These are phyloP conservation scores for Penicillium sp. DNA, from an alignment of 2,329 filamentous ascomycete genomes.

Conservation along the genomic window DNA sequence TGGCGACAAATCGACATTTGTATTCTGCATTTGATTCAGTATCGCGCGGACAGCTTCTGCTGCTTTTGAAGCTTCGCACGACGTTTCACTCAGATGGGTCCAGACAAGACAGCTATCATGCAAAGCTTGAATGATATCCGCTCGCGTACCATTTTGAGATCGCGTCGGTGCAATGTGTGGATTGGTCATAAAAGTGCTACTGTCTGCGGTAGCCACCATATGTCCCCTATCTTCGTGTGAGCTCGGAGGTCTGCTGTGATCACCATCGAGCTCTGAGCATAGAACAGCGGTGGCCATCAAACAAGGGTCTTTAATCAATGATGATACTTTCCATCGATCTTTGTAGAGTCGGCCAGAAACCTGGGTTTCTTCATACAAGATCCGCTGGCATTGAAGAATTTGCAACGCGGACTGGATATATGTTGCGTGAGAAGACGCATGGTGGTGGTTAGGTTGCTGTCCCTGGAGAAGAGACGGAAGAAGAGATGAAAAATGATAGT, in stretches of 20 bases:
- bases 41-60: background rate
- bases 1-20: background rate
- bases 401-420: conserved; percentile 46
- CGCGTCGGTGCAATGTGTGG: background rate
- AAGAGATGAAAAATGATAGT: background rate
- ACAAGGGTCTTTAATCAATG: conserved; percentile 30
- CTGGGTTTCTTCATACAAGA: conserved; percentile 39
- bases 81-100: conserved; percentile 1
- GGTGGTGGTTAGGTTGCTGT: conserved; percentile 19
- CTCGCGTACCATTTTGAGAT: background rate
- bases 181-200: background rate
- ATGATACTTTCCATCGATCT: conserved; percentile 43
- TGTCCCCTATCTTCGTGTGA: background rate
- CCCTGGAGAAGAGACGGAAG: background rate
- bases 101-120: conserved; percentile 6
- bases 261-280: background rate
- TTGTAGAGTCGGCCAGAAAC: conserved; percentile 38
- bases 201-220: background rate
- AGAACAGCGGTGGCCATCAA: background rate
- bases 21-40: background rate
- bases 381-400: conserved; percentile 42
- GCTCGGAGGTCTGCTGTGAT: background rate
- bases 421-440: conserved; percentile 37
- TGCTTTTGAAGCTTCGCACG: background rate
- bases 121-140: background rate